Evolutionary conservation across 1,139 yeast genomes (phyloP).

Genomic region (Meyerozyma athensensis): DNA sequence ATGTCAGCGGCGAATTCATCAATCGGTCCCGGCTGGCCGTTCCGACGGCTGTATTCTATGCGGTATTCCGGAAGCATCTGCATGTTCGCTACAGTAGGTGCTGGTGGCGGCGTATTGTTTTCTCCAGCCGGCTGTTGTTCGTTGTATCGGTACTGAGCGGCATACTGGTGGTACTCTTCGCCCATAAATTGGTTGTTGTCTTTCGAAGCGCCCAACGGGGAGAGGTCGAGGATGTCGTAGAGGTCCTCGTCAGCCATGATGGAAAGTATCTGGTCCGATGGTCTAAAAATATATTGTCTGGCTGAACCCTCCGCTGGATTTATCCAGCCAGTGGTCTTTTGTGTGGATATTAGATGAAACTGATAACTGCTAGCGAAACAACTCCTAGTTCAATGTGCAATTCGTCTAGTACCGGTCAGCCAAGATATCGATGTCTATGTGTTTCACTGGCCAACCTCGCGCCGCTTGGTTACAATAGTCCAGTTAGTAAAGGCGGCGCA

Average conservation of each 20-base stretch:
- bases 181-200: neutral
- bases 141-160: neutral
- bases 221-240: constrained; percentile 5
- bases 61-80: neutral
- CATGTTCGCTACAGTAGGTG: too few species aligned
- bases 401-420: neutral
- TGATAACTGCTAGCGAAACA: too few species aligned
- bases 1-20: neutral
- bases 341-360: too few species aligned
- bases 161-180: neutral
- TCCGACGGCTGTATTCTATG: too few species aligned
- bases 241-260: constrained; percentile 6
- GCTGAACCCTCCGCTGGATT: neutral
- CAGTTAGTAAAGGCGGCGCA: constrained; percentile 3
- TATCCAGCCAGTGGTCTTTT: too few species aligned
- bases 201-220: constrained; percentile 4
- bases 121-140: too few species aligned
- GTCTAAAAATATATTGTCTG: neutral
- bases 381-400: too few species aligned
- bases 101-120: too few species aligned
- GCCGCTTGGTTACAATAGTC: neutral
- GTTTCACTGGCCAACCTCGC: too few species aligned
- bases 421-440: neutral
- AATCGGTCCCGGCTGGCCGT: neutral
- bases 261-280: neutral